Conservation (phyloP, 2,329 filamentous ascomycete species). For the Ceratocystis papillata region DNA sequence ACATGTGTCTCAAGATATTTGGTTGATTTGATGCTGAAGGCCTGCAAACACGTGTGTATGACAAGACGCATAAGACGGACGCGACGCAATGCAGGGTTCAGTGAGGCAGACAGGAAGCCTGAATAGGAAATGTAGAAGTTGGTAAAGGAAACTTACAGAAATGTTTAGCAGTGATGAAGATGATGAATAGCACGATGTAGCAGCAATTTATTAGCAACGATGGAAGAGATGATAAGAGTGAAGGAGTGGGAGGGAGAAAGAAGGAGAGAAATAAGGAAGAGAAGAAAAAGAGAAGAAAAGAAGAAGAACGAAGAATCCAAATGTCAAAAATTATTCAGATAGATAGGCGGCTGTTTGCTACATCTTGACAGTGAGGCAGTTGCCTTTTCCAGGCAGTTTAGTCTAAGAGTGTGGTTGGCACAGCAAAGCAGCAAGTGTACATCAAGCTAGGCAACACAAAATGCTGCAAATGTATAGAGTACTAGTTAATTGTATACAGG, state of each 20-base stretch:
- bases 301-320: not conserved
- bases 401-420: not conserved
- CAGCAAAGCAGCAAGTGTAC: not conserved
- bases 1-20: not conserved
- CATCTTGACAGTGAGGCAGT: slow-evolving; percentile 1
- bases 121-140: not conserved
- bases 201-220: not conserved
- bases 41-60: not conserved
- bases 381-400: slow-evolving; percentile 7
- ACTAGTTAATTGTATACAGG: not conserved
- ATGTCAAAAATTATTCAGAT: not conserved
- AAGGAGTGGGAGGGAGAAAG: not conserved
- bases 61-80: slow-evolving; percentile 1
- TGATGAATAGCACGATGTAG: not conserved
- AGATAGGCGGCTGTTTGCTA: not conserved
- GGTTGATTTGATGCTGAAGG: not conserved
- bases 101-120: not conserved
- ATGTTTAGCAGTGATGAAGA: not conserved
- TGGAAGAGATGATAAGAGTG: not conserved
- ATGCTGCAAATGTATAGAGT: not conserved
- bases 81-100: not conserved
- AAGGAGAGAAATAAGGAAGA: not conserved
- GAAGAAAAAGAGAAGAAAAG: not conserved
- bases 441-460: not conserved
- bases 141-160: not conserved